A percentile compares a stretch with the other conserved stretches of the same genome.
Evolutionary conservation across 129 eudicot species (phyloP).

Genomic region (Escallonia herrerae): DNA sequence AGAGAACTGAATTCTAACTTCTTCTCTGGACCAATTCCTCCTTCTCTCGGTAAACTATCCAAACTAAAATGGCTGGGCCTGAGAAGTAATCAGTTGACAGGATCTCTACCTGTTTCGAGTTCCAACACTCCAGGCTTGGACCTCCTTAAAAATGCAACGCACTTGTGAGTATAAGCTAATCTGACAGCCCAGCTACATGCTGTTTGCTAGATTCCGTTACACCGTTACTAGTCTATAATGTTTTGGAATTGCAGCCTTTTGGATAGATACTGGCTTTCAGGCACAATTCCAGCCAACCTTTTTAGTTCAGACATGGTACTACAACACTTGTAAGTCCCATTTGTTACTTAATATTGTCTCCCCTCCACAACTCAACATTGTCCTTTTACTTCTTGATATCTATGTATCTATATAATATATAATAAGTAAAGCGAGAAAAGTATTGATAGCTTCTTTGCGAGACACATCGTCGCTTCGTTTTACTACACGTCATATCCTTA

Average conservation of each 20-base stretch:
- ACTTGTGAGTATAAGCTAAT: conserved; percentile 52
- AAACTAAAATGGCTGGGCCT: conserved; percentile 89
- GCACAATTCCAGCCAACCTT: conserved; percentile 55
- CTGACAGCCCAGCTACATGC: background rate
- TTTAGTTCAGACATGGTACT: conserved; percentile 71
- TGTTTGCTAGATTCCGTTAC: background rate
- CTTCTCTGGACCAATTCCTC: conserved; percentile 73
- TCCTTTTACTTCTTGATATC: too few species aligned
- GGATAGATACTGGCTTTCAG: conserved; percentile 85
- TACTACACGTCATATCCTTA: too few species aligned
- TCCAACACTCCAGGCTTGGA: conserved; percentile 45
- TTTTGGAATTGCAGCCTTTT: conserved; percentile 60
- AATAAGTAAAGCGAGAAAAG: too few species aligned
- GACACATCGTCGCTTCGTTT: too few species aligned
- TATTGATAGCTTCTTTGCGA: too few species aligned
- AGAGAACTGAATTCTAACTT: conserved; percentile 93
- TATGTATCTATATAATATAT: too few species aligned
- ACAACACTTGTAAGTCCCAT: conserved; percentile 77
- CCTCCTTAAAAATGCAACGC: conserved; percentile 65
- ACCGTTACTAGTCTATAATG: conserved; percentile 1
- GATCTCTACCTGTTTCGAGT: conserved; percentile 70
- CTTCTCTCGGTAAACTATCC: conserved; percentile 70
- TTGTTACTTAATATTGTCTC: background rate
- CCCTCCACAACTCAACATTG: too few species aligned
- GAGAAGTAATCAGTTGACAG: conserved; percentile 77